A percentile compares a stretch with the other conserved stretches of the same genome.
Conservation (phyloP, 768 basidiomycete genomes). For the Auricularia sp. region DNA sequence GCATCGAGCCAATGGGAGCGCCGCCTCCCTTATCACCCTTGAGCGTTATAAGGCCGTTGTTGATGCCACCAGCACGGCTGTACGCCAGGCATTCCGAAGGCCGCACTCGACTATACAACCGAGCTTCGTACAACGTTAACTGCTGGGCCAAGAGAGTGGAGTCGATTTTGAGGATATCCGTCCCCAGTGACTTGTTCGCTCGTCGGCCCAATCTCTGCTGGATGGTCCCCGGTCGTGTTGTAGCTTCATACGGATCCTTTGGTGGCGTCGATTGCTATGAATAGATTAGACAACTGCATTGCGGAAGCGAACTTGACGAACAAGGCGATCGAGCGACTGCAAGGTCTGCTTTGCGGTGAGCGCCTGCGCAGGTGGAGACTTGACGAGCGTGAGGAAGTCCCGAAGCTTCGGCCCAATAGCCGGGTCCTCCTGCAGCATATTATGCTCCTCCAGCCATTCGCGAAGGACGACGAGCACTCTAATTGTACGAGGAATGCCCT, state of each 20-base stretch:
- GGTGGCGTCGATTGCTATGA: slow-evolving; percentile 6
- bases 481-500: neutral
- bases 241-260: slow-evolving; percentile 9
- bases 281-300: neutral
- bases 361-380: slow-evolving; percentile 30
- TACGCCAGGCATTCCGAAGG: slow-evolving; percentile 58
- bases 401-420: slow-evolving; percentile 46
- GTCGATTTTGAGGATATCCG: slow-evolving; percentile 56
- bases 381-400: slow-evolving; percentile 38
- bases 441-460: slow-evolving; percentile 53
- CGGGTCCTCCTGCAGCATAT: slow-evolving; percentile 54
- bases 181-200: slow-evolving; percentile 41
- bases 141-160: slow-evolving; percentile 69
- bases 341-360: slow-evolving; percentile 39
- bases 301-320: slow-evolving; percentile 20
- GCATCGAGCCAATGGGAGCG: slow-evolving; percentile 28
- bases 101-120: slow-evolving; percentile 57
- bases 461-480: slow-evolving; percentile 24
- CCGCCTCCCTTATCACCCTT: slow-evolving; percentile 25
- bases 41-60: slow-evolving; percentile 35
- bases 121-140: slow-evolving; percentile 63
- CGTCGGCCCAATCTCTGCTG: slow-evolving; percentile 12
- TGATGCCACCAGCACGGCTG: neutral
- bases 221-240: slow-evolving; percentile 15
- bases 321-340: slow-evolving; percentile 44